Evolutionary conservation across 2,329 filamentous ascomycete species (phyloP), one percentile per base, ranked within the genome.

Genomic region (Arthrocladium fulminans): DNA sequence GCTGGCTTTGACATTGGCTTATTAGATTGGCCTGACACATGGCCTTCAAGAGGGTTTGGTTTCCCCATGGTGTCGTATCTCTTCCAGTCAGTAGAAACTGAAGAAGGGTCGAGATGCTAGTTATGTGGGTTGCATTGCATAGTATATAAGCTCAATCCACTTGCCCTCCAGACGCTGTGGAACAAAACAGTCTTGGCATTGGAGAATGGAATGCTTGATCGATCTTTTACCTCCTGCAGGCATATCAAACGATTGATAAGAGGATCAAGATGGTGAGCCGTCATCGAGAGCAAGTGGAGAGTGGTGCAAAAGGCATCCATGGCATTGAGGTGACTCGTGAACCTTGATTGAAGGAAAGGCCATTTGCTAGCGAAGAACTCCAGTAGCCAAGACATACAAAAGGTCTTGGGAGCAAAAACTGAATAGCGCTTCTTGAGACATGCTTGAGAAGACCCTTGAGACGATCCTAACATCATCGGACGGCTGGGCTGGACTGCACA

Each of bases 1-100:
- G 83, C 79, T 12, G 81, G 81, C 27, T 70, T 67, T 7, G 77
- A 75, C 32, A 86, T 65, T 29, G 75, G 76, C 52, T 68, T 71
- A 55, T 73, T 74, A 19, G 67, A 61, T 57, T 73, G 70, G 19
- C 69, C 70, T 23, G 70, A 70, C 24, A 63, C 62, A 57, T 71
- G 69, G 32, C 30, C 43, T 17, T 45, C 43, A 22, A 45, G 43
- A 23, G 43, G 43, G 29, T 45, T 45, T 45, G 29, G 29, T 19
- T 45, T 45, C 13, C 43, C 43, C 43, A 45, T 45, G 22, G n/a
- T 45, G 43, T 23, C 43, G n/a, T 24, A 17, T 24, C 17, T 35
- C 12, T n/a, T 12, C 10, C 37, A 3, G 15, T 23, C n/a, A 19
- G 19, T 4, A 44, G 9, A 24, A 25, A 45, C 20, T 35, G 4